Evolutionary conservation across 1,284 basidiomycete species (phyloP).

Genomic region (Fereydounia khargensis): DNA sequence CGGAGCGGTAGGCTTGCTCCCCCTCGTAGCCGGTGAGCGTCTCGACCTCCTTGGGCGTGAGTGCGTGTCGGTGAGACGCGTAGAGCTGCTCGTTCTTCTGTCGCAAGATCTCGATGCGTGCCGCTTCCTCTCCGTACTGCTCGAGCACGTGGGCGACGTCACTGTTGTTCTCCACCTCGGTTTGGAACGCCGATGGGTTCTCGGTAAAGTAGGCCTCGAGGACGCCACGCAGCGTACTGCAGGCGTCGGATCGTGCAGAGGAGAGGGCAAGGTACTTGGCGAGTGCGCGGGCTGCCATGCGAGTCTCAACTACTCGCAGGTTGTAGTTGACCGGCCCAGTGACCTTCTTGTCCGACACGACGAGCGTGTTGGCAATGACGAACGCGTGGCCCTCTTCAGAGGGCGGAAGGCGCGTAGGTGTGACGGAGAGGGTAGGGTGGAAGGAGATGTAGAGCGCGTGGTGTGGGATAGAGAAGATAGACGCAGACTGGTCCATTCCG

Average conservation of each 20-base stretch:
- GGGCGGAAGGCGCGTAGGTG: slow-evolving; percentile 30
- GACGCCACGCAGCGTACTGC: slow-evolving; percentile 35
- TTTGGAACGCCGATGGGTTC: slow-evolving; percentile 19
- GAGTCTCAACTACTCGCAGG: slow-evolving; percentile 50
- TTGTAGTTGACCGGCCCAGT: slow-evolving; percentile 55
- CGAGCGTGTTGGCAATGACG: slow-evolving; percentile 53
- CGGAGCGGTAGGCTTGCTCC: slow-evolving; percentile 21
- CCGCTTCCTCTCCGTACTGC: slow-evolving; percentile 40
- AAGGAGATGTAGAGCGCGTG: slow-evolving; percentile 53
- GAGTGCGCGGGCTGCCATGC: slow-evolving; percentile 42
- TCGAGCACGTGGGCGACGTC: slow-evolving; percentile 20
- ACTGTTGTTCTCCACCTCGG: slow-evolving; percentile 15
- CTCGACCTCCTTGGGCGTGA: slow-evolving; percentile 36
- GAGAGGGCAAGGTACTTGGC: slow-evolving; percentile 16
- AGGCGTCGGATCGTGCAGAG: background rate
- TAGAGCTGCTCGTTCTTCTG: slow-evolving; percentile 21
- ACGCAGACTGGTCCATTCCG: slow-evolving; percentile 55
- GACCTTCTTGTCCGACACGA: slow-evolving; percentile 54
- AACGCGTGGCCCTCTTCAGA: slow-evolving; percentile 31
- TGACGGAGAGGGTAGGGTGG: slow-evolving; percentile 30
- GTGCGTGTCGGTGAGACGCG: slow-evolving; percentile 6
- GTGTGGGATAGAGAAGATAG: slow-evolving; percentile 47
- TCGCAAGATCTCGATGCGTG: slow-evolving; percentile 33
- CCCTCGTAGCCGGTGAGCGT: slow-evolving; percentile 32
- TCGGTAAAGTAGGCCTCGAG: slow-evolving; percentile 39